Evolutionary conservation across 2,329 filamentous ascomycete genomes (phyloP).

Genomic region (Torrubiellomyces zombiae): DNA sequence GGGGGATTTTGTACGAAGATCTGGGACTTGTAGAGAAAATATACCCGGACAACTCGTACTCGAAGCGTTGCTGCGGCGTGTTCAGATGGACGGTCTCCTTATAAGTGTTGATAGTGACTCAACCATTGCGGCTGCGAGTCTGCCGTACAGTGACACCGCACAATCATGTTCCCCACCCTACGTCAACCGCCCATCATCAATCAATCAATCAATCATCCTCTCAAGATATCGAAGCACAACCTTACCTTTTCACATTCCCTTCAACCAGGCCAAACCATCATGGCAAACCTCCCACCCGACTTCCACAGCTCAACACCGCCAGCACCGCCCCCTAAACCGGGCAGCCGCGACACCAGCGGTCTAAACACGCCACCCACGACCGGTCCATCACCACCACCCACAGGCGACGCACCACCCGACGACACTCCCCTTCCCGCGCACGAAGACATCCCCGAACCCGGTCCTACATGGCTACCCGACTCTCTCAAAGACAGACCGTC

Average conservation of each 20-base stretch:
- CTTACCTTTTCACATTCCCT: neutral
- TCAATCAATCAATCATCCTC: too few relatives aligned
- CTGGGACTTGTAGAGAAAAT: too few relatives aligned
- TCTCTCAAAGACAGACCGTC: conserved; percentile 70
- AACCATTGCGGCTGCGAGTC: too few relatives aligned
- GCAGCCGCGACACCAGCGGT: conserved; percentile 51
- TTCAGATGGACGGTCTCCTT: neutral
- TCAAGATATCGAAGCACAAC: too few relatives aligned
- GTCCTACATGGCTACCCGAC: conserved; percentile 64
- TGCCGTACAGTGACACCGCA: too few relatives aligned
- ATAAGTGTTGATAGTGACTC: neutral
- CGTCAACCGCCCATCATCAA: too few relatives aligned
- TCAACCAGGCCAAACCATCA: conserved; percentile 3
- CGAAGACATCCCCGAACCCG: conserved; percentile 34
- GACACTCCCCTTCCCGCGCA: conserved; percentile 1
- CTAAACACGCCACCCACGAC: conserved; percentile 43
- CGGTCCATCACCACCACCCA: conserved; percentile 21
- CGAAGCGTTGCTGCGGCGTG: neutral
- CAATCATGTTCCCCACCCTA: too few relatives aligned
- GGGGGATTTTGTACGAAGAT: too few relatives aligned
- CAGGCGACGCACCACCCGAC: conserved; percentile 1
- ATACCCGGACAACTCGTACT: too few relatives aligned
- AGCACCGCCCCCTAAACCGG: conserved; percentile 55
- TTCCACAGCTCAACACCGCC: conserved; percentile 31
- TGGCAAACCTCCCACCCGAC: conserved; percentile 15